Conservation (phyloP, 371 early-diverging fungal genomes). For the Apophysomyces sp. region DNA sequence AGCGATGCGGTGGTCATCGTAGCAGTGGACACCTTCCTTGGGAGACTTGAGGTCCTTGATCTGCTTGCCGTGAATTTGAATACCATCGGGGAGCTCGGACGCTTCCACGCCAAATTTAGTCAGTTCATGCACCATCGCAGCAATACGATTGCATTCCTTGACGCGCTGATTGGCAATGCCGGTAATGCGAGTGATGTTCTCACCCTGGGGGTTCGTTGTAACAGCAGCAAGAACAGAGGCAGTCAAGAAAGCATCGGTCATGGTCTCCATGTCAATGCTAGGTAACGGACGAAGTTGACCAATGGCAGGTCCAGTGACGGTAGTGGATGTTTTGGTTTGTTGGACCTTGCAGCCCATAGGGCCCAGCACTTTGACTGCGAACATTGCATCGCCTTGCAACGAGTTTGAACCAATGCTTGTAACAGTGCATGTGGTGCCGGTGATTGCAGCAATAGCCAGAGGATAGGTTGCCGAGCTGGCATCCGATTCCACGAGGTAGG, state of each 20-base stretch:
- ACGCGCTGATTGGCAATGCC: conserved; percentile 98
- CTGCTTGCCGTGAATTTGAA: conserved; percentile 78
- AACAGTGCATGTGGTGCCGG: conserved; percentile 85
- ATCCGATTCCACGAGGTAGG: conserved; percentile 93
- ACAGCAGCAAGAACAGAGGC: conserved; percentile 93
- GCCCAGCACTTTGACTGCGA: conserved; percentile 89
- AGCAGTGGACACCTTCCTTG: conserved; percentile 80
- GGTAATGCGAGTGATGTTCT: conserved; percentile 77
- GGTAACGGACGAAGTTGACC: conserved; percentile 74
- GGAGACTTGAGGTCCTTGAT: conserved; percentile 57
- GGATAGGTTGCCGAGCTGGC: conserved; percentile 98
- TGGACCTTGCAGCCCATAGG: conserved; percentile 91
- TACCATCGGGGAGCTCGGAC: conserved; percentile 88
- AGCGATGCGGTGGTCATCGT: conserved; percentile 97
- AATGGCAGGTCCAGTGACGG: conserved; percentile 86
- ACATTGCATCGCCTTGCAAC: conserved; percentile 90
- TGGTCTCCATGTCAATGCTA: conserved; percentile 93
- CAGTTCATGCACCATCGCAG: conserved; percentile 93
- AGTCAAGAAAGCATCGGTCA: conserved; percentile 98
- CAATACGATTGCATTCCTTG: conserved; percentile 97
- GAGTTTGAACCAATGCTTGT: conserved; percentile 89
- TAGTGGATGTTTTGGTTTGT: conserved; percentile 86
- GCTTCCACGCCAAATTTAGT: conserved; percentile 86
- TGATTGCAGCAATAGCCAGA: conserved; percentile 96
- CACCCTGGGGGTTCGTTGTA: conserved; percentile 53